These are phyloP conservation scores for Nidula microcarpa DNA, from an alignment of 768 basidiomycete genomes.

Conservation along the genomic window DNA sequence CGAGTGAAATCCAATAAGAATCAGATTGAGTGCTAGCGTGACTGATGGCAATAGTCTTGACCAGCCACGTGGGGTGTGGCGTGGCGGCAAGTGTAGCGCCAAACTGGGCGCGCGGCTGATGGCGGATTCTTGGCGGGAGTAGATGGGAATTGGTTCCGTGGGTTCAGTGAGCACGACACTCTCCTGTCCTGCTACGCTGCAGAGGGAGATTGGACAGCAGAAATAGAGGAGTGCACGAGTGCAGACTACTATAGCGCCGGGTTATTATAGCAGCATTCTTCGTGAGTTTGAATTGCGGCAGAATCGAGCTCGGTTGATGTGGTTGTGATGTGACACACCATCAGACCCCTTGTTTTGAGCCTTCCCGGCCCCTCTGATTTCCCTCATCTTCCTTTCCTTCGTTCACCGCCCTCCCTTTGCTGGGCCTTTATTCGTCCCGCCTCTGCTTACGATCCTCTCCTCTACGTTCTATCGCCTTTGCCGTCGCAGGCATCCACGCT, in stretches of 20 bases:
- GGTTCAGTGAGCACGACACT: neutral
- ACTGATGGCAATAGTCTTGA: too few relatives aligned
- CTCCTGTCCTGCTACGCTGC: too few relatives aligned
- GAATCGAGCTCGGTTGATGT: neutral
- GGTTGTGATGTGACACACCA: neutral
- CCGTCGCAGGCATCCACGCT: slow-evolving; percentile 25
- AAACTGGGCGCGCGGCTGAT: neutral
- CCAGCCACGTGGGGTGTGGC: too few relatives aligned
- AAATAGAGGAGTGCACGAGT: too few relatives aligned
- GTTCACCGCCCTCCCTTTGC: slow-evolving; percentile 7
- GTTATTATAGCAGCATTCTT: too few relatives aligned
- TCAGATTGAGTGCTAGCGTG: neutral
- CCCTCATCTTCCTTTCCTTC: slow-evolving; percentile 7
- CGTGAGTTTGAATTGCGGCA: too few relatives aligned
- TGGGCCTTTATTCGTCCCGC: slow-evolving; percentile 11
- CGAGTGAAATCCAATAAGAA: neutral
- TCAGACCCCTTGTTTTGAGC: neutral
- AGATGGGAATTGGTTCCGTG: neutral
- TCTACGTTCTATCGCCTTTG: slow-evolving; percentile 3
- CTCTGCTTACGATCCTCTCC: slow-evolving; percentile 5
- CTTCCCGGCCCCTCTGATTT: neutral
- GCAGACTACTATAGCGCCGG: too few relatives aligned
- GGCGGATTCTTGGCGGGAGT: neutral
- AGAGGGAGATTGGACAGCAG: too few relatives aligned
- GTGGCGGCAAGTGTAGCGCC: too few relatives aligned